A percentile compares a stretch with the other conserved stretches of the same genome.
Evolutionary conservation across 2,329 filamentous ascomycete species (phyloP).

Genomic region (Septoria linicola): DNA sequence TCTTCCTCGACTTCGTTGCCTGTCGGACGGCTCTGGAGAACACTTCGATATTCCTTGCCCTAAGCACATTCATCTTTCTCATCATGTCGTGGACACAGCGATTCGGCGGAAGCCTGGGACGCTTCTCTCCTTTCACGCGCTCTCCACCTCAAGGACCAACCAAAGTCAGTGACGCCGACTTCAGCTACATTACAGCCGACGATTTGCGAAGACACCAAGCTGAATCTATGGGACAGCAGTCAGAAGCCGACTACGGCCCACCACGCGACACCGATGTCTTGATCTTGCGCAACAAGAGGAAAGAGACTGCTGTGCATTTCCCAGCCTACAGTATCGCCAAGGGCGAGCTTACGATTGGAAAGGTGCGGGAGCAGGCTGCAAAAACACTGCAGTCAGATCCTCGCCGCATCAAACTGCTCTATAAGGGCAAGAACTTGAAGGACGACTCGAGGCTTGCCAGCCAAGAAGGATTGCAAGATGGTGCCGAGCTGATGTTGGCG

Average conservation of each 20-base stretch:
- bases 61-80: conserved; percentile 41
- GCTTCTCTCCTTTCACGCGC: conserved; percentile 52
- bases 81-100: conserved; percentile 50
- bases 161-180: conserved; percentile 72
- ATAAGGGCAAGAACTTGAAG: conserved; percentile 71
- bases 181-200: conserved; percentile 77
- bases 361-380: conserved; percentile 66
- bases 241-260: conserved; percentile 48
- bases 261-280: conserved; percentile 66
- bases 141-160: conserved; percentile 43
- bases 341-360: conserved; percentile 65
- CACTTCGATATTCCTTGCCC: conserved; percentile 35
- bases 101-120: conserved; percentile 43
- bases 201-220: conserved; percentile 54
- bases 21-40: conserved; percentile 33
- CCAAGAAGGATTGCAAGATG: conserved; percentile 58
- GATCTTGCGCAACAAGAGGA: conserved; percentile 65
- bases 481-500: conserved; percentile 62
- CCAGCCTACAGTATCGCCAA: conserved; percentile 73
- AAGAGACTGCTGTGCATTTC: conserved; percentile 69
- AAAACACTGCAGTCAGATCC: conserved; percentile 62
- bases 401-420: conserved; percentile 65
- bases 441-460: conserved; percentile 58
- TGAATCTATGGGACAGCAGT: conserved; percentile 32
- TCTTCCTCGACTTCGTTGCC: conserved; percentile 29